These are phyloP conservation scores for Triticum timopheevii DNA, from an alignment of 176 grass and related monocot genomes.

Conservation along the genomic window DNA sequence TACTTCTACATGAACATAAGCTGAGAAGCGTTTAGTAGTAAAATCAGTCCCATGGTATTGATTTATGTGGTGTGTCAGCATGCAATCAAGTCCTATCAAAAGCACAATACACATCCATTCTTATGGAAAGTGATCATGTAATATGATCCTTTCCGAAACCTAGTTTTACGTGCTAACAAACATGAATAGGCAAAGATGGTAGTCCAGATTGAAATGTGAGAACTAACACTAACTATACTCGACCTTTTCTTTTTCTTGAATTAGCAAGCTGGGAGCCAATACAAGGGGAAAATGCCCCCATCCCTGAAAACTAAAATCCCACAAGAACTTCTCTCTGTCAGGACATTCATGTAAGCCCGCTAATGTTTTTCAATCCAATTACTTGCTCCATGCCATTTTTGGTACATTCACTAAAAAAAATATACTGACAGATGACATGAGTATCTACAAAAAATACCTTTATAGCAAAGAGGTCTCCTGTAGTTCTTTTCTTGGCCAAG, in stretches of 20 bases:
- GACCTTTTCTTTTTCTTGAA: background rate
- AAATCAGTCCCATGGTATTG: background rate
- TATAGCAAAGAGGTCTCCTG: slow-evolving; percentile 98
- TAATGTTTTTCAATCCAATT: background rate
- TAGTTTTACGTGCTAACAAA: slow-evolving; percentile 14
- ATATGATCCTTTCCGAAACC: background rate
- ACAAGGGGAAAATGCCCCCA: background rate
- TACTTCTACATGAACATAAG: slow-evolving; percentile 17
- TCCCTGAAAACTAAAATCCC: background rate
- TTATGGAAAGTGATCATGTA: background rate
- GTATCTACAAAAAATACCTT: slow-evolving; percentile 59
- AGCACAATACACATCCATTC: background rate
- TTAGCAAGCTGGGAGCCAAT: slow-evolving; percentile 7
- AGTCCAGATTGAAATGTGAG: slow-evolving; percentile 21
- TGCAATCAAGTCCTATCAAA: background rate
- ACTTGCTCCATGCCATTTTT: background rate
- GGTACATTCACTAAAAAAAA: background rate
- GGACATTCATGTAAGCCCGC: background rate
- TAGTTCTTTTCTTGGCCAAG: slow-evolving; percentile 98
- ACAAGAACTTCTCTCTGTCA: background rate
- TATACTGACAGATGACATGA: background rate
- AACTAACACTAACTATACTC: background rate
- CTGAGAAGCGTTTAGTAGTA: slow-evolving; percentile 13
- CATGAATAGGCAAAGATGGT: slow-evolving; percentile 2
- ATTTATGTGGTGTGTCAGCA: background rate